Conservation (phyloP, 768 basidiomycete genomes). For the Boletales sp. region DNA sequence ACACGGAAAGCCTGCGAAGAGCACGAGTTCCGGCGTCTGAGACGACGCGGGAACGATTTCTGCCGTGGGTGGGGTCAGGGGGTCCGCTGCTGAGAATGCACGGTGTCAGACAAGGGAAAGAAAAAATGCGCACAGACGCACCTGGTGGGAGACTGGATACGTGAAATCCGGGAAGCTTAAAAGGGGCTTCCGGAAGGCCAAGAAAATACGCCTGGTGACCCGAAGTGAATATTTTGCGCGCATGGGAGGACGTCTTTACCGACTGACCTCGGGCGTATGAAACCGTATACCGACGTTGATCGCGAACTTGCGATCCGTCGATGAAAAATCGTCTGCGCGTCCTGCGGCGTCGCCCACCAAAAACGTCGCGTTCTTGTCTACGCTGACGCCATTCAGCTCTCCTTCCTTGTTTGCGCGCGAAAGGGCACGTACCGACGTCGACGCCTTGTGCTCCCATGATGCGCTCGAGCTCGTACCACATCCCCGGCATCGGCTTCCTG, state of each 20-base stretch:
- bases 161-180: slow-evolving; percentile 64
- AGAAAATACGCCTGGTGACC: slow-evolving; percentile 55
- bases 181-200: slow-evolving; percentile 39
- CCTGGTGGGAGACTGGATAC: slow-evolving; percentile 43
- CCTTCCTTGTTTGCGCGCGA: too few relatives aligned
- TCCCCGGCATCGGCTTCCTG: slow-evolving; percentile 85
- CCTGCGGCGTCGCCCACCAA: slow-evolving; percentile 93
- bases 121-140: slow-evolving; percentile 9
- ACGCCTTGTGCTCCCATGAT: slow-evolving; percentile 57
- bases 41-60: slow-evolving; percentile 10
- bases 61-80: slow-evolving; percentile 14
- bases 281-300: slow-evolving; percentile 71
- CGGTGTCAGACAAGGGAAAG: background rate
- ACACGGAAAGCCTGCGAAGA: slow-evolving; percentile 61
- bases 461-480: slow-evolving; percentile 72
- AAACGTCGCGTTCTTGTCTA: slow-evolving; percentile 65
- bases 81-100: slow-evolving; percentile 37
- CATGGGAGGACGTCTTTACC: background rate
- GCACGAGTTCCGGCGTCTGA: slow-evolving; percentile 42
- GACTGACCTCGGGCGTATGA: slow-evolving; percentile 75
- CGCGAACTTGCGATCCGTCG: slow-evolving; percentile 85
- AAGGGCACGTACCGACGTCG: slow-evolving; percentile 53
- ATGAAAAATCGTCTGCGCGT: slow-evolving; percentile 69
- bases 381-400: too few relatives aligned
- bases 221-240: background rate